Percentiles rank a stretch among this genome's conserved stretches.
phyloP scores from a whole-genome alignment of 768 basidiomycete species.

The Naematelia encephala region DNA sequence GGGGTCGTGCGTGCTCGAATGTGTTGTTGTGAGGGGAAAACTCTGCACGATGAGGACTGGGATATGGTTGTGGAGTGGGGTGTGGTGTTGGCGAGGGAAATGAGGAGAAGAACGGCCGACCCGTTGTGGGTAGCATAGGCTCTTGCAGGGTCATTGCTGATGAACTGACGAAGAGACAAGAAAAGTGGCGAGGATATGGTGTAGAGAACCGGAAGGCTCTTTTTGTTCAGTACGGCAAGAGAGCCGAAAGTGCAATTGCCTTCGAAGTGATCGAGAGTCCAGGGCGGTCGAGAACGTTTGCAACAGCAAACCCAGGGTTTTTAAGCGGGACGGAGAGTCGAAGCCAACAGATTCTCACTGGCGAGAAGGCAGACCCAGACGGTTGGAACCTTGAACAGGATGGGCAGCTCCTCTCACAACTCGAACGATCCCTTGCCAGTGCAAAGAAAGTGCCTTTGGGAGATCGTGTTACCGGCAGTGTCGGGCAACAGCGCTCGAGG shows the following conservation, averaged over 20 bases:
- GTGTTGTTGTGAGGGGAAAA: background rate
- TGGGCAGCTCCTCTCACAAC: background rate
- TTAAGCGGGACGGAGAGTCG: background rate
- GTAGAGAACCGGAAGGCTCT: background rate
- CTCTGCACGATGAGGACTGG: background rate
- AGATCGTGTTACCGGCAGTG: too few relatives aligned
- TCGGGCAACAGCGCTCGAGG: background rate
- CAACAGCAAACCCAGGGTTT: background rate
- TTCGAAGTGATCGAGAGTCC: background rate
- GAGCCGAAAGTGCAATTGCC: background rate
- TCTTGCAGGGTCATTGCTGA: background rate
- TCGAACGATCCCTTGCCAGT: background rate
- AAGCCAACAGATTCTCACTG: background rate
- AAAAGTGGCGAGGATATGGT: background rate
- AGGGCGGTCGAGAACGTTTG: background rate
- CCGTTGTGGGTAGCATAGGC: background rate
- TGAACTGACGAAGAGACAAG: background rate
- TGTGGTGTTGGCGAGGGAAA: background rate
- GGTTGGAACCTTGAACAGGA: background rate
- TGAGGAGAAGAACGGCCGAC: background rate
- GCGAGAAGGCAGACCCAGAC: background rate
- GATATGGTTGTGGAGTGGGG: background rate
- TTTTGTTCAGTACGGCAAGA: background rate
- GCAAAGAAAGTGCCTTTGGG: background rate
- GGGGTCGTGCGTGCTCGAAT: background rate